Base-by-base conservation (phyloP, 225 moss, liverwort and hornwort genomes). In the Climacium dendroides region DNA sequence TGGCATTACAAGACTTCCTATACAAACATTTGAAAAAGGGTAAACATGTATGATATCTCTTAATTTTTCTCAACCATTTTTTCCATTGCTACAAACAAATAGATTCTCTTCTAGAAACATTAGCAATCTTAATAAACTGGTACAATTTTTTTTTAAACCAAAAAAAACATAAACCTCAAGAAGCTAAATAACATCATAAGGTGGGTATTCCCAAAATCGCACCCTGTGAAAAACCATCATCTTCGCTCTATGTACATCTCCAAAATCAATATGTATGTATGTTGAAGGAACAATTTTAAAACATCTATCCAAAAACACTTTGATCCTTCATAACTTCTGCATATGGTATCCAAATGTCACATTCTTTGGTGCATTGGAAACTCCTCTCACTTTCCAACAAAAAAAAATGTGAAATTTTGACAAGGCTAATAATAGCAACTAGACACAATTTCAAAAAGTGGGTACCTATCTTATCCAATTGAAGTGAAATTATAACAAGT, bases 1-100 rank as follows among this genome's bases (percentile, higher is more conserved):
- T 79, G 96, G 94, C 34, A 85, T 88, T 9, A 96, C 93, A 60
- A 86, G 93, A 79, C 61, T 78, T 37, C 88, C 91, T 25, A 66
- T 92, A 41, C 95, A 94, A 87, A 94, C 82, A 54, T 92, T 94
- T 64, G 84, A 86, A 60, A 93, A 92, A 87, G 96, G 98, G 96
- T 97, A 91, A 87, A 92, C 86, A 90, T 88, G 79, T 87, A 85
- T 76, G 84, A 87, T n/a, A 85, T 69, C 32, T 37, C 55, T 57
- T 63, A 35, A 11, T 29, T 34, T 83, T 75, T 89, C 7, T 24
- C 5, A 19, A 13, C 1, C 26, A 28, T 11, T 63, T 0, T 15
- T 47, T 83, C 12, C 9, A 39, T n/a, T 30, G 22, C 35, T 60
- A 8, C 11, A 57, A 58, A 39, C 0, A 58, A 7, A 65, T 35